These are phyloP conservation scores for Sonneratia alba DNA, from an alignment of 345 rosid genomes.

Conservation along the genomic window DNA sequence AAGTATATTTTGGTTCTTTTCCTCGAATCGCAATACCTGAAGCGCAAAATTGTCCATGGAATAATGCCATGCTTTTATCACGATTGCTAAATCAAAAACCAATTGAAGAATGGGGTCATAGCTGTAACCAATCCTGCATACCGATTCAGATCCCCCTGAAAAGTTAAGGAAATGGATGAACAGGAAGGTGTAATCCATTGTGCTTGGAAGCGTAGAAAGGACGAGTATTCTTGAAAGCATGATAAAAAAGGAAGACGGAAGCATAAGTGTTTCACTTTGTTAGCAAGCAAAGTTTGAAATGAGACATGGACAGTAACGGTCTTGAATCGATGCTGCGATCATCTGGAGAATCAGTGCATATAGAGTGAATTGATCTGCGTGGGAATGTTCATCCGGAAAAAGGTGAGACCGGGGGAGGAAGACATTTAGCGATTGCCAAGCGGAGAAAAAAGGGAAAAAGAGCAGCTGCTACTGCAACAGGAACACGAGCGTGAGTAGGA, in stretches of 20 bases:
- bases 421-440: not conserved
- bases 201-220: constrained; percentile 1
- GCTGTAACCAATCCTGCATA: not conserved
- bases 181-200: too few species aligned
- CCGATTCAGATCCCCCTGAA: not conserved
- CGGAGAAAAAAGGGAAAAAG: not conserved
- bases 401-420: not conserved
- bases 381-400: not conserved
- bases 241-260: constrained; percentile 8
- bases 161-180: too few species aligned
- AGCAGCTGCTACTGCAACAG: too few species aligned
- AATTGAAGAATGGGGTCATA: not conserved
- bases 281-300: constrained; percentile 37
- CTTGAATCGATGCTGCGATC: not conserved
- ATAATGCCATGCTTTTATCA: not conserved
- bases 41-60: too few species aligned
- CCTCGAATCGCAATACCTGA: not conserved
- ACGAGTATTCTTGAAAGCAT: not conserved
- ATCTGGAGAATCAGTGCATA: not conserved
- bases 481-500: too few species aligned
- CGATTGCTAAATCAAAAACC: not conserved
- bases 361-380: not conserved
- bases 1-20: not conserved
- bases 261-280: constrained; percentile 14
- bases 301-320: constrained; percentile 20